phyloP scores from a whole-genome alignment of 2,329 filamentous ascomycete genomes.

The Epicoccum sorghinum region DNA sequence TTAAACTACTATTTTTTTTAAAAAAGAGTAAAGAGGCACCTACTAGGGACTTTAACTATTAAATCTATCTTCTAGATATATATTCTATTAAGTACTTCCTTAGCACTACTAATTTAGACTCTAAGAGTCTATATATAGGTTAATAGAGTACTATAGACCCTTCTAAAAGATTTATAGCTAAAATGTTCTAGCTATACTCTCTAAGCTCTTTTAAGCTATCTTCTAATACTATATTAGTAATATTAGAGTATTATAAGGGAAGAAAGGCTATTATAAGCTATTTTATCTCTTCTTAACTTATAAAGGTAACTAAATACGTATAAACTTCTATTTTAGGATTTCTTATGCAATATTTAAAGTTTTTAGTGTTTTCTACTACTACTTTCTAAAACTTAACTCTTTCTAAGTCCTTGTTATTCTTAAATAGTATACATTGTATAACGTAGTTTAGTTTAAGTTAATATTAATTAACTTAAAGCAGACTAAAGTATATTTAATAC shows the following conservation, averaged over 20 bases:
- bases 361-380: background rate
- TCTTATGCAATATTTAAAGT: background rate
- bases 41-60: too few relatives aligned
- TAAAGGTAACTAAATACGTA: background rate
- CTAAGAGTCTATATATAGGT: too few relatives aligned
- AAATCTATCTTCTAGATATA: too few relatives aligned
- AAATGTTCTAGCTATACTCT: background rate
- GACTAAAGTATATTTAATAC: background rate
- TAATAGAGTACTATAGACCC: too few relatives aligned
- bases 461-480: background rate
- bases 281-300: background rate
- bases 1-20: too few relatives aligned
- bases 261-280: background rate
- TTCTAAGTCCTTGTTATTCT: background rate
- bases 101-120: too few relatives aligned
- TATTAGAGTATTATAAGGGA: background rate
- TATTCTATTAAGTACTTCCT: too few relatives aligned
- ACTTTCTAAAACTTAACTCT: background rate
- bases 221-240: background rate
- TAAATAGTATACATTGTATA: background rate
- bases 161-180: background rate
- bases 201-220: background rate
- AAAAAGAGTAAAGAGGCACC: too few relatives aligned
- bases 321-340: background rate
- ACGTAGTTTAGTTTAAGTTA: background rate